phyloP scores from a whole-genome alignment of 2,329 filamentous ascomycete species.

The Lithohypha guttulata region DNA sequence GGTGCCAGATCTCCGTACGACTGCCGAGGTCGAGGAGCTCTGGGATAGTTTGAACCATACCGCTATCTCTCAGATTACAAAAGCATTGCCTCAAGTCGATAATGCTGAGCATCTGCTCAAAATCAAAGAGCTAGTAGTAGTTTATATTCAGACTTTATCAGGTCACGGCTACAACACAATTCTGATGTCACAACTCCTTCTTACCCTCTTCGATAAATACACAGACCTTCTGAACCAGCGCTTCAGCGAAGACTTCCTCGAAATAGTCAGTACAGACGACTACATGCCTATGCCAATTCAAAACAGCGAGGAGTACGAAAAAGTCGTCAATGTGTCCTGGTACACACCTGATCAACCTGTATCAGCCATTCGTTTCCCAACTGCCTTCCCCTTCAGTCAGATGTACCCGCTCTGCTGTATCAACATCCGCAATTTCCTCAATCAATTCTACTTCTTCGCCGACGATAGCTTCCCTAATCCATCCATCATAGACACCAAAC shows the following conservation, averaged over 20 bases:
- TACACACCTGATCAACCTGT: conserved; percentile 72
- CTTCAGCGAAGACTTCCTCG: conserved; percentile 93
- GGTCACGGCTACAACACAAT: conserved; percentile 82
- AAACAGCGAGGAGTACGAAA: conserved; percentile 80
- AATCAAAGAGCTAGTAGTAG: conserved; percentile 81
- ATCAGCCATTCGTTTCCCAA: conserved; percentile 77
- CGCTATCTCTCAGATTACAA: conserved; percentile 70
- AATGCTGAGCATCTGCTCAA: conserved; percentile 87
- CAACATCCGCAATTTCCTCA: conserved; percentile 92
- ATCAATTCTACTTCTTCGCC: conserved; percentile 96
- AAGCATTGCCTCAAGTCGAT: conserved; percentile 64
- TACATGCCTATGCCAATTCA: conserved; percentile 99
- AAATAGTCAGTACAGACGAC: conserved; percentile 83
- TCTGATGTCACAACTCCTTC: conserved; percentile 69
- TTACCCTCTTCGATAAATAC: conserved; percentile 90
- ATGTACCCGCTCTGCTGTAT: conserved; percentile 99
- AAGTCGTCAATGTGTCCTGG: conserved; percentile 93
- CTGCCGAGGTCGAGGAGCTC: conserved; percentile 86
- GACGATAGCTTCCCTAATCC: conserved; percentile 82
- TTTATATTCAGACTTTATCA: conserved; percentile 99
- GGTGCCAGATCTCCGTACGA: conserved; percentile 68
- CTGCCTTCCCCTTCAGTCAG: conserved; percentile 92
- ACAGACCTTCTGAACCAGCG: conserved; percentile 78
- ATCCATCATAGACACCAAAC: conserved; percentile 81
- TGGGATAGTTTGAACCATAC: conserved; percentile 97